Conservation (phyloP, 345 rosid genomes). For the Brassica rapa region DNA sequence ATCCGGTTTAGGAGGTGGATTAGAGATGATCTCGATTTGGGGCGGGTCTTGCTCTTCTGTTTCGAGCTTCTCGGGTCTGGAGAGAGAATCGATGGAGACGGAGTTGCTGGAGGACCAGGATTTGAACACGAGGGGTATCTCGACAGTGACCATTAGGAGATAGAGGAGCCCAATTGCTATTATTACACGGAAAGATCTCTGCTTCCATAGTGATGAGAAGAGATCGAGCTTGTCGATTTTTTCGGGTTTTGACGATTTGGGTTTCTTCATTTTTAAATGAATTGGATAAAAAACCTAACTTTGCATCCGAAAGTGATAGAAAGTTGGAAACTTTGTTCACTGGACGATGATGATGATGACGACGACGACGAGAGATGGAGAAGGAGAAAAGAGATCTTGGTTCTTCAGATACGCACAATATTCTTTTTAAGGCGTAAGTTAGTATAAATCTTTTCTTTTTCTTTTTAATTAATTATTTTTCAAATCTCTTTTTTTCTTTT, state of each 20-base stretch:
- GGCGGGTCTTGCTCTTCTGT: slow-evolving; percentile 56
- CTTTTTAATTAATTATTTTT: no score
- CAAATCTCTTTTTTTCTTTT: background rate
- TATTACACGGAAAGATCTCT: slow-evolving; percentile 69
- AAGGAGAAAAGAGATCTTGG: no score
- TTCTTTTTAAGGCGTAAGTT: background rate
- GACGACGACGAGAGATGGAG: no score
- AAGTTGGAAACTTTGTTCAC: no score
- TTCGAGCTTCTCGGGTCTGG: slow-evolving; percentile 52
- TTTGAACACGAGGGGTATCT: slow-evolving; percentile 75
- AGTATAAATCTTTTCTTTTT: background rate
- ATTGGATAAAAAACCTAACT: no score
- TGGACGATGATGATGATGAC: no score
- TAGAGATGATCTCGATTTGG: slow-evolving; percentile 23
- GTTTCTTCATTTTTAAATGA: slow-evolving; percentile 53
- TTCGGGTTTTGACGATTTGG: slow-evolving; percentile 47
- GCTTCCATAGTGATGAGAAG: slow-evolving; percentile 53
- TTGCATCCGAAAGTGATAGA: no score
- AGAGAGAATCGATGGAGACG: slow-evolving; percentile 50
- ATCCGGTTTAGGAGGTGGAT: slow-evolving; percentile 51
- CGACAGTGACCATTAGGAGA: slow-evolving; percentile 61
- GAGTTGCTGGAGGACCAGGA: slow-evolving; percentile 43
- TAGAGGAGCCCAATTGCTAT: slow-evolving; percentile 61
- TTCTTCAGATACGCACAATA: no score
- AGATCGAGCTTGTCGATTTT: slow-evolving; percentile 50